Evolutionary conservation across 805 yeast species (phyloP), one percentile per base, ranked within the genome.

Genomic region (Allodekkera sacchari): DNA sequence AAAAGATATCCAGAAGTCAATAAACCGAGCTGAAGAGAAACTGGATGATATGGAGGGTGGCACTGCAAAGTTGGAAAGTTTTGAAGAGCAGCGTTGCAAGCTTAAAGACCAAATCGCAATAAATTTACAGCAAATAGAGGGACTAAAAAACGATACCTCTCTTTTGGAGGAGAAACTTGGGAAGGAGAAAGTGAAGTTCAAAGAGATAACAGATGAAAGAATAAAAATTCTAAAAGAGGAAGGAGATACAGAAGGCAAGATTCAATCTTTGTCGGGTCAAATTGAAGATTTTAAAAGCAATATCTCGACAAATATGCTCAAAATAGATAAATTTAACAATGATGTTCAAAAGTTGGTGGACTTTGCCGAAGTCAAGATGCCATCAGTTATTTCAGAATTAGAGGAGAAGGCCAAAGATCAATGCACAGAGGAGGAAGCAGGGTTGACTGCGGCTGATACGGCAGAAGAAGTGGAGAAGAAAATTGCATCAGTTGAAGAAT

Each of bases 361-460:
- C 11, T 60, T 54, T 36, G 41, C 57, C 4, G 43, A 38, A 5
- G 38, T 34, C 3, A 39, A 35, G 12, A 30, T 58, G 17, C 48
- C 52, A 4, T 44, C 47, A 6, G 58, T 57, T 22, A 50, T 60
- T 12, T 39, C 35, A 5, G 38, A 42, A 8, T 30, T 45, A 21
- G 37, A 32, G 2, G 32, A 24, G 3, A 45, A 47, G 20, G 76
- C 75, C 5, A 30, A 25, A 6, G 48, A 54, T 18, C 60, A 65
- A 30, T 77, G 84, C 43, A 38, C 64, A 0, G 47, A 68, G 25
- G 74, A 66, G 7, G 68, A 65, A 13, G 66, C 76, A 1, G 51
- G 51, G 4, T 40, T 64, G 2, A 36, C 52, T 10, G 63, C 57
- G 0, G 50, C 64, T 0, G 67, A 66, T 24, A 59, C 69, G 2